Evolutionary conservation across 495 filamentous ascomycete genomes (phyloP).

Genomic region (Penicillium roqueforti): DNA sequence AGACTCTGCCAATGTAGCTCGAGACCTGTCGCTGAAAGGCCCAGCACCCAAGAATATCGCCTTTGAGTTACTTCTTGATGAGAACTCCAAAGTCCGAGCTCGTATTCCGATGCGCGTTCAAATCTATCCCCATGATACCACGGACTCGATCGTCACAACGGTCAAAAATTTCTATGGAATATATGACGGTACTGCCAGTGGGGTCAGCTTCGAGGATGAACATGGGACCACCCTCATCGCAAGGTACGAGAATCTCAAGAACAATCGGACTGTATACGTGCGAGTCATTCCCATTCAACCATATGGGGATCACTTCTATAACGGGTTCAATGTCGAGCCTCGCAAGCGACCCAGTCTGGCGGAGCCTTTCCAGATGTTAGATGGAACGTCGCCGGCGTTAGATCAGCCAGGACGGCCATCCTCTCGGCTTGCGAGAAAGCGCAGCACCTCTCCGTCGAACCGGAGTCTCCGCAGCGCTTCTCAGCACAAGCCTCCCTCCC

Average conservation of each 20-base stretch:
- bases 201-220: constrained; percentile 88
- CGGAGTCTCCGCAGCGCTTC: constrained; percentile 77
- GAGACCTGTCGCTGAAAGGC: constrained; percentile 48
- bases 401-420: constrained; percentile 60
- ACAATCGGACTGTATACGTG: constrained; percentile 88
- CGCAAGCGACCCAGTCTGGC: constrained; percentile 50
- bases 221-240: constrained; percentile 85
- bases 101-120: constrained; percentile 86
- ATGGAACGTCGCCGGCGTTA: constrained; percentile 45
- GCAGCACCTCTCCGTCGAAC: constrained; percentile 79
- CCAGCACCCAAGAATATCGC: constrained; percentile 71
- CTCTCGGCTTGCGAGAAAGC: constrained; percentile 64
- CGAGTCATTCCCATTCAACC: constrained; percentile 66
- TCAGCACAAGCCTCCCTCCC: constrained; percentile 65
- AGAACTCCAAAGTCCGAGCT: constrained; percentile 66
- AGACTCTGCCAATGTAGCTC: constrained; percentile 23
- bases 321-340: constrained; percentile 36
- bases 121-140: constrained; percentile 89
- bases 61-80: constrained; percentile 78
- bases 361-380: constrained; percentile 55
- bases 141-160: constrained; percentile 91
- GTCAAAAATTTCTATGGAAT: constrained; percentile 98
- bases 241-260: constrained; percentile 85
- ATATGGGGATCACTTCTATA: constrained; percentile 40
- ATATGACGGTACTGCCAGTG: constrained; percentile 68